Conservation (phyloP, 495 filamentous ascomycete genomes). For the Rhizodiscina lignyota region DNA sequence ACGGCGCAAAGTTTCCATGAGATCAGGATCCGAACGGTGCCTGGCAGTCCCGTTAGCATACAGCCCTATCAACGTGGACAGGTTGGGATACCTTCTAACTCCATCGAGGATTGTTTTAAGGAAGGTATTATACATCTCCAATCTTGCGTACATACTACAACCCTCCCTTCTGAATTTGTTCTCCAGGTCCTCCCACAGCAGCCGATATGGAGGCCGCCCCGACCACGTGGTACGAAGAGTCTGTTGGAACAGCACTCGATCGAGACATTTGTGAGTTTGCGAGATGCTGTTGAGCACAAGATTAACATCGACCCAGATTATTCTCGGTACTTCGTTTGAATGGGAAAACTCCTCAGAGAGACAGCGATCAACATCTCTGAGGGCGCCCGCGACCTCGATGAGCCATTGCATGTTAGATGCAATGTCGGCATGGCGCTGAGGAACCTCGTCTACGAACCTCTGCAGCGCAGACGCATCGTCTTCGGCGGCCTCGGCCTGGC, state of each 20-base stretch:
- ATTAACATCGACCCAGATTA: constrained; percentile 28
- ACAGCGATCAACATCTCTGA: constrained; percentile 29
- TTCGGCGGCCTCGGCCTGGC: constrained; percentile 31
- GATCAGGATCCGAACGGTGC: no score
- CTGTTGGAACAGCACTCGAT: neutral
- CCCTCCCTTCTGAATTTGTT: constrained; percentile 32
- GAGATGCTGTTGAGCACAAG: constrained; percentile 29
- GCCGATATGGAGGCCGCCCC: constrained; percentile 25
- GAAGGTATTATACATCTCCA: constrained; percentile 37
- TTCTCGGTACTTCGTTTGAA: no score
- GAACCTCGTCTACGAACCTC: constrained; percentile 32
- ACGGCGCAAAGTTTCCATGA: no score
- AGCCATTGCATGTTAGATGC: constrained; percentile 36
- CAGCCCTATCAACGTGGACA: no score
- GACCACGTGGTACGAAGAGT: constrained; percentile 8
- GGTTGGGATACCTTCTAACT: constrained; percentile 4
- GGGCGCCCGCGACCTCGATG: constrained; percentile 32
- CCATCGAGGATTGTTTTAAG: constrained; percentile 28
- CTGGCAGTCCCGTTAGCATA: no score
- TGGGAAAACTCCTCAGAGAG: constrained; percentile 14
- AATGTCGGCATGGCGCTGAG: constrained; percentile 36
- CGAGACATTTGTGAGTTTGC: constrained; percentile 24
- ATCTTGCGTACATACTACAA: constrained; percentile 29
- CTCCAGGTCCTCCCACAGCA: constrained; percentile 35
- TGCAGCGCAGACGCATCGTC: constrained; percentile 36